Evolutionary conservation across 148 eudicot species (phyloP).

Genomic region (Vaccinium vitisidaea): DNA sequence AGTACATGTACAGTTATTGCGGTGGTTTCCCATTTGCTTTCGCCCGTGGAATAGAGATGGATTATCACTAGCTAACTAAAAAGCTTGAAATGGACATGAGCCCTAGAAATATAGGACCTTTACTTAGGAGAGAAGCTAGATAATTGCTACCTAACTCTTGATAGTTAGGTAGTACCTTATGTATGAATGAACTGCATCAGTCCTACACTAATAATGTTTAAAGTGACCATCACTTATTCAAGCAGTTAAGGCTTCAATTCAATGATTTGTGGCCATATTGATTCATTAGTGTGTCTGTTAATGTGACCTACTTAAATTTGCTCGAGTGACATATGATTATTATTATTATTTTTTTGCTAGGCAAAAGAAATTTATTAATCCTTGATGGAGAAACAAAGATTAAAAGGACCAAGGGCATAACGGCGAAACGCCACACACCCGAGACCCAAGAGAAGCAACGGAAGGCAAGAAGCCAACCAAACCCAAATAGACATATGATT

Average conservation of each 20-base stretch:
- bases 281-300: no score
- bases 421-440: no score
- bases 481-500: no score
- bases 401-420: no score
- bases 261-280: neutral
- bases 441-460: no score
- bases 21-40: neutral
- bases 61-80: neutral
- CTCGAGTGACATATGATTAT: no score
- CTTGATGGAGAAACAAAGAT: no score
- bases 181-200: neutral
- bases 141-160: neutral
- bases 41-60: neutral
- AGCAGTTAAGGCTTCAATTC: neutral
- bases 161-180: neutral
- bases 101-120: neutral
- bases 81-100: neutral
- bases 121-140: neutral
- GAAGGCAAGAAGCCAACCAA: no score
- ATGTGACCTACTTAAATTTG: no score
- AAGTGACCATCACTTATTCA: neutral
- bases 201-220: slow-evolving; percentile 6
- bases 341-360: no score
- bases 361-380: no score
- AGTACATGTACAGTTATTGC: neutral